phyloP scores from a whole-genome alignment of 1,284 basidiomycete genomes.

The Meripilus lineatus region DNA sequence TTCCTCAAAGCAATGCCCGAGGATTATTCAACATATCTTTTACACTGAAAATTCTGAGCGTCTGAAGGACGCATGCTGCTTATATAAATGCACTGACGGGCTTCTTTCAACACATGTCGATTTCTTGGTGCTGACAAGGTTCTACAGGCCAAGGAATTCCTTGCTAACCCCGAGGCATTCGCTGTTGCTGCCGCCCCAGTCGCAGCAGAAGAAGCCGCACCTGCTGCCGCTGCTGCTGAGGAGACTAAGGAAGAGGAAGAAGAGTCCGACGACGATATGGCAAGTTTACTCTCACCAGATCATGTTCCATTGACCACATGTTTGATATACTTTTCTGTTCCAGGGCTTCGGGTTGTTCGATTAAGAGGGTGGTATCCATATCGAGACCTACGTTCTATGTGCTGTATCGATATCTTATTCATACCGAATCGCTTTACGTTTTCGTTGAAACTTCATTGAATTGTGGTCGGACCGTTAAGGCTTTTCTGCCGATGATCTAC shows the following conservation, averaged over 20 bases:
- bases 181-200: slow-evolving; percentile 73
- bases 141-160: slow-evolving; percentile 85
- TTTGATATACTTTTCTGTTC: not conserved
- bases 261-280: slow-evolving; percentile 80
- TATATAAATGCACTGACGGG: slow-evolving; percentile 29
- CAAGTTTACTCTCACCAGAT: slow-evolving; percentile 28
- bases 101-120: slow-evolving; percentile 13
- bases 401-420: slow-evolving; percentile 4
- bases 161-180: slow-evolving; percentile 97
- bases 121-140: slow-evolving; percentile 21
- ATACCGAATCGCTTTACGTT: not conserved
- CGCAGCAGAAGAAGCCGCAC: slow-evolving; percentile 46
- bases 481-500: too few species aligned
- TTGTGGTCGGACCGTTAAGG: too few species aligned
- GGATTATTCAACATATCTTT: slow-evolving; percentile 43
- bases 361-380: slow-evolving; percentile 33
- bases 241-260: slow-evolving; percentile 72
- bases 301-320: not conserved
- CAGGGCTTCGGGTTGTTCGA: slow-evolving; percentile 86
- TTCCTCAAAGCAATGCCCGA: too few species aligned
- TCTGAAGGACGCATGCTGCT: slow-evolving; percentile 41
- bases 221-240: slow-evolving; percentile 43
- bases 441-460: too few species aligned
- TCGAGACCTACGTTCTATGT: not conserved
- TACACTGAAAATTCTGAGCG: slow-evolving; percentile 85